Evolutionary conservation across 768 basidiomycete species (phyloP).

Genomic region (Amanita muscaria): DNA sequence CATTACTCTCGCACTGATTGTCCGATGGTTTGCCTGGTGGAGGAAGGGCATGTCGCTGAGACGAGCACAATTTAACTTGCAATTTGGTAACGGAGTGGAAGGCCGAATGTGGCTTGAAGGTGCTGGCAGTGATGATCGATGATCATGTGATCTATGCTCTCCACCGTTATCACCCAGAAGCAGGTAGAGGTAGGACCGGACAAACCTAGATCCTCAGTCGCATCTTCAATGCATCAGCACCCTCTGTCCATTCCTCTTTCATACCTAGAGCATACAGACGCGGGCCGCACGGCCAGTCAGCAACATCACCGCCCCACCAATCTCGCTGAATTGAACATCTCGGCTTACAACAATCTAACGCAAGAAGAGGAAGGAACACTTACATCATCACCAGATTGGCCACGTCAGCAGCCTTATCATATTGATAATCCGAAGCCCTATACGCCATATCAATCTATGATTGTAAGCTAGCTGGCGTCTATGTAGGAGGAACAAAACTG

Average conservation of each 20-base stretch:
- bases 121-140: slow-evolving; percentile 45
- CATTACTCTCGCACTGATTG: slow-evolving; percentile 42
- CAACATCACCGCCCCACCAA: slow-evolving; percentile 41
- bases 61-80: slow-evolving; percentile 55
- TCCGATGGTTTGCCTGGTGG: slow-evolving; percentile 24
- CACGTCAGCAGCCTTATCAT: slow-evolving; percentile 59
- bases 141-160: slow-evolving; percentile 33
- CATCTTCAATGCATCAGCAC: not conserved
- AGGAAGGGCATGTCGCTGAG: slow-evolving; percentile 52
- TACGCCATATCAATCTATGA: slow-evolving; percentile 61
- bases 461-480: slow-evolving; percentile 55
- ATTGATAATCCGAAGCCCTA: slow-evolving; percentile 52
- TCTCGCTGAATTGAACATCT: slow-evolving; percentile 23
- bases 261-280: slow-evolving; percentile 8
- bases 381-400: slow-evolving; percentile 49
- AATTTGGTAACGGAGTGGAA: slow-evolving; percentile 52
- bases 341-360: not conserved
- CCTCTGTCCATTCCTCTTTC: slow-evolving; percentile 1
- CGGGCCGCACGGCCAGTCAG: slow-evolving; percentile 23
- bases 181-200: no score
- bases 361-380: slow-evolving; percentile 15
- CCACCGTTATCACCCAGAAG: no score
- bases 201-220: slow-evolving; percentile 9
- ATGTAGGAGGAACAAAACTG: not conserved
- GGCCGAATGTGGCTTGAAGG: slow-evolving; percentile 57